Base-by-base conservation (phyloP, 2,329 filamentous ascomycete genomes). In the Laburnicola sp. region DNA sequence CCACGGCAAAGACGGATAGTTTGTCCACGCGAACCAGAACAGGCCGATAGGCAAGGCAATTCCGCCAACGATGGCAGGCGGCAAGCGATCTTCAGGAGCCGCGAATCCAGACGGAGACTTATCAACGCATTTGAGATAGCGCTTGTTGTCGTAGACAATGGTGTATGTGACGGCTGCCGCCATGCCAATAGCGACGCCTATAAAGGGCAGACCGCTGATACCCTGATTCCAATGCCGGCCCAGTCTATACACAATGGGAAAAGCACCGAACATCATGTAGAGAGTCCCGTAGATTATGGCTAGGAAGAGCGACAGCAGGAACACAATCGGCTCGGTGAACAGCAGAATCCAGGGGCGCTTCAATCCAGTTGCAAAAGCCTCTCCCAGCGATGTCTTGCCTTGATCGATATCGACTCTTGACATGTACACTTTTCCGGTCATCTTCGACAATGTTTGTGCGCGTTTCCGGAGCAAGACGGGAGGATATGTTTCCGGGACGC, bases 41-140 rank as follows among this genome's bases (percentile, higher is more conserved):
- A 70, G 60, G 6, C 65, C 65, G 26, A 62, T 56, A 3, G 86
- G 86, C 8, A 89, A 73, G 3, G 80, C 72, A 16, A 86, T 60
- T 10, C 80, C 80, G 4, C 85, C 87, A 31, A 87, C 62, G 57
- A 87, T 78, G 28, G 79, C 78, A 1, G 81, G 77, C 0, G 81
- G 79, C 1, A 90, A 76, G n/a, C 86, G 80, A 6, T 83, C 79
- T 71, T 89, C 86, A 0, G 86, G 82, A 0, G 85, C 82, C 1
- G 83, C 83, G 35, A 78, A 75, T 2, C 82, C 82, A 9, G 63
- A 75, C 26, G 41, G 41, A 27, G 22, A 16, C 22, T 34, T 58
- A 50, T 9, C 60, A 57, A 2, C 47, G 45, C n/a, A n/a, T n/a
- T n/a, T n/a, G 2, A 54, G 55, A 44, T 60, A 62, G 0, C 58